phyloP scores from a whole-genome alignment of 2,329 filamentous ascomycete species.

The Aspergillus sp. region DNA sequence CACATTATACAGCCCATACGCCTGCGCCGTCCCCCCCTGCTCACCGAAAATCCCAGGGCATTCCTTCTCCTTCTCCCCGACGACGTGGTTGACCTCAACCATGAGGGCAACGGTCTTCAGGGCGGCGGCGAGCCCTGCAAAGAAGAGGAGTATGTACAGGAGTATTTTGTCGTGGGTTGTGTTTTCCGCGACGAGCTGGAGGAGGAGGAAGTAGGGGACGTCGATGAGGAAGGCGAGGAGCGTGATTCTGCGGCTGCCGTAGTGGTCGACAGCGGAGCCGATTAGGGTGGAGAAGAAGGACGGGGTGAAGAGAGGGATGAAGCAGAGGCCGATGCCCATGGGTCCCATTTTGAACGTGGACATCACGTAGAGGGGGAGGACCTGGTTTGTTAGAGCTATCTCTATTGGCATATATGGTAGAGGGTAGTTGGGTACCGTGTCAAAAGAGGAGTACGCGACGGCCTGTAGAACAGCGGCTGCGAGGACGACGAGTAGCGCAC shows the following conservation, averaged over 20 bases:
- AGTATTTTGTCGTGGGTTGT: slow-evolving; percentile 64
- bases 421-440: slow-evolving; percentile 33
- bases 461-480: slow-evolving; percentile 54
- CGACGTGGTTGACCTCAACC: slow-evolving; percentile 68
- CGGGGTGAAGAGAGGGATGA: slow-evolving; percentile 64
- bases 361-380: slow-evolving; percentile 61
- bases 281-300: slow-evolving; percentile 64
- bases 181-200: slow-evolving; percentile 66
- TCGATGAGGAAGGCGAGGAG: slow-evolving; percentile 59
- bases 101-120: slow-evolving; percentile 68
- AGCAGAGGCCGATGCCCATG: slow-evolving; percentile 61
- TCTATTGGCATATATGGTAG: background rate
- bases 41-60: slow-evolving; percentile 56
- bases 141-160: slow-evolving; percentile 63
- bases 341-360: slow-evolving; percentile 61
- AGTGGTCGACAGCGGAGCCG: slow-evolving; percentile 55
- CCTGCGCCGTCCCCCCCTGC: slow-evolving; percentile 62
- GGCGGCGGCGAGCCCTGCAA: slow-evolving; percentile 62
- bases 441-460: slow-evolving; percentile 59
- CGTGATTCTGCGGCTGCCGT: slow-evolving; percentile 66
- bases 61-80: slow-evolving; percentile 58
- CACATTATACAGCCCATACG: slow-evolving; percentile 61
- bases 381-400: slow-evolving; percentile 29
- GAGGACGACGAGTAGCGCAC: slow-evolving; percentile 50
- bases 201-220: slow-evolving; percentile 64